Base-by-base conservation (phyloP, 2,329 filamentous ascomycete genomes). In the Emericellopsis atlantica region DNA sequence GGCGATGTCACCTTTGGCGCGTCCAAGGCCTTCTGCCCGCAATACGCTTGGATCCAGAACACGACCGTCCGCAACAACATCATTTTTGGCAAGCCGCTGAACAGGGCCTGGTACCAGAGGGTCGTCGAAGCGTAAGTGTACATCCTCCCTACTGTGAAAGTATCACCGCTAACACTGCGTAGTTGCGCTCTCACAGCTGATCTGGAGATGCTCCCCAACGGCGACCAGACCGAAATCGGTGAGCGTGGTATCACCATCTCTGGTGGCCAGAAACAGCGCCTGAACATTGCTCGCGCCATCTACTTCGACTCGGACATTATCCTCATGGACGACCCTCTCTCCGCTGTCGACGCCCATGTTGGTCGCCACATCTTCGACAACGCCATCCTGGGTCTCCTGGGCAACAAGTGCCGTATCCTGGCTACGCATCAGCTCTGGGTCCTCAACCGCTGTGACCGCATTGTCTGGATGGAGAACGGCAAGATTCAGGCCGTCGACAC, bases 21-120 rank as follows among this genome's bases (percentile, higher is more conserved):
- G 0, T 81, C 79, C 4, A 72, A 89, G 46, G 86, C 90, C 0
- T 95, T 95, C 52, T 96, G 92, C 49, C 90, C 90, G 0, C 90
- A 98, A 56, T 95, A 95, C 54, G 86, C 92, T 0, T 98, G 92
- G 92, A 95, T 98, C 38, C 90, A 96, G 55, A 96, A 96, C 53
- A 73, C 87, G 0, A 85, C 82, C 1, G 74, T 96, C 4, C 79
- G 78, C 46, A 78, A 95, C 29, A 98, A 98, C 53, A 94, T 98
- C 44, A 62, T 87, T 0, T 96, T 96, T 53, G 90, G 90, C 10
- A 90, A 87, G 49, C 74, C 78, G 0, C 75, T 82, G 62, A 71
- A 94, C 40, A 71, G 71, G 43, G 64, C 66, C 4, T 95, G 90
- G 89, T 94, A 95, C 54, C 72, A 81, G 36, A 64, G 83, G 40